phyloP scores from a whole-genome alignment of 805 yeast species.

The Yarrowia sp. region DNA sequence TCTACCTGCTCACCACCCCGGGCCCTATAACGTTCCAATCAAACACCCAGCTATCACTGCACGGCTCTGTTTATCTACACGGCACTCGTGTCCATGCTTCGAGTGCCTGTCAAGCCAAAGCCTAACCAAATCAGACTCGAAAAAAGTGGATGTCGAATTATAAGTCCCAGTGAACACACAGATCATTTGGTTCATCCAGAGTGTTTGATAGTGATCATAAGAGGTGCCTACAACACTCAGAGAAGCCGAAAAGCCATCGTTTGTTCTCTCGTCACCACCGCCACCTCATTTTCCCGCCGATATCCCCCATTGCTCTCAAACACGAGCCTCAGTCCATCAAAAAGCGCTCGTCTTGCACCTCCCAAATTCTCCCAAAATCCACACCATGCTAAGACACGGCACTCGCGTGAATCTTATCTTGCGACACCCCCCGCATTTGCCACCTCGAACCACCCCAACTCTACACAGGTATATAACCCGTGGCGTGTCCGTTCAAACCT shows the following conservation, averaged over 20 bases:
- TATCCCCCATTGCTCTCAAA: background rate
- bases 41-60: slow-evolving; percentile 3
- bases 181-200: too few relatives aligned
- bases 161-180: background rate
- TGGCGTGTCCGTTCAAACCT: slow-evolving; percentile 9
- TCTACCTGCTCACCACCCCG: background rate
- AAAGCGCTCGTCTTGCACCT: background rate
- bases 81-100: slow-evolving; percentile 6
- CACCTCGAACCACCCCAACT: slow-evolving; percentile 28
- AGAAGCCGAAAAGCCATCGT: too few relatives aligned
- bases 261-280: too few relatives aligned
- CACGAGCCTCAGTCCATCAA: background rate
- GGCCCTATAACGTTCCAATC: background rate
- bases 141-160: slow-evolving; percentile 4
- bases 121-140: slow-evolving; percentile 32
- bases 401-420: slow-evolving; percentile 39
- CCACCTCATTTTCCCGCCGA: too few relatives aligned
- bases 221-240: too few relatives aligned
- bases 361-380: slow-evolving; percentile 24
- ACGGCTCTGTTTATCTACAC: slow-evolving; percentile 18
- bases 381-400: slow-evolving; percentile 39
- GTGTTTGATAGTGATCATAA: too few relatives aligned
- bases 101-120: background rate
- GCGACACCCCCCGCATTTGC: slow-evolving; percentile 37
- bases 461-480: slow-evolving; percentile 34